Evolutionary conservation across 768 basidiomycete species (phyloP), one percentile per base, ranked within the genome.

Genomic region (Podaxis rugospora): DNA sequence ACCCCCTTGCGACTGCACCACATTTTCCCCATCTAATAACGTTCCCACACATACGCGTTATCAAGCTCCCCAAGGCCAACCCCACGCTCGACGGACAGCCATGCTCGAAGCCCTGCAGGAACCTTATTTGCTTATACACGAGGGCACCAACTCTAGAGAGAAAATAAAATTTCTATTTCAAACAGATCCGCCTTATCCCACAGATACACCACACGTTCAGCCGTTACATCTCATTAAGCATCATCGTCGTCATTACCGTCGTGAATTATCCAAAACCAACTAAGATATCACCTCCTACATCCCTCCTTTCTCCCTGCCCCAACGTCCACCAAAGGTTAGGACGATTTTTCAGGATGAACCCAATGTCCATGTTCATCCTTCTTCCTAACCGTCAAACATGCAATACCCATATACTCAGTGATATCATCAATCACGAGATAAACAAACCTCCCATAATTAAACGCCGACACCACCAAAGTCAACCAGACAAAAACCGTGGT

Each of bases 311-410:
- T 14, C 40, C n/a, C 40, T 42, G 1, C n/a, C 7, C 18, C 11
- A 13, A 4, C 2, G 0, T 28, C 6, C 5, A 11, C 47, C 18
- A 4, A 21, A 18, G n/a, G n/a, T 54, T 28, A 60, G 14, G 51
- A 60, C 2, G 49, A 32, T 10, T 60, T 64, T 28, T 59, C 58
- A 4, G 57, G 57, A 18, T 35, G 46, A 13, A 62, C 66, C 66
- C 66, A 64, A 27, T 59, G 44, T 9, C 66, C 66, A 27, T 81
- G 71, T 39, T 75, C 75, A 65, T 93, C 92, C 81, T 86, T 91
- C 77, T 92, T 95, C 57, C 87, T 80, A 49, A 97, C 94, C 14
- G 91, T 93, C 69, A 97, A 94, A 76, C 94, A 98, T 1, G 93
- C 96, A 66, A 97, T 93, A 11, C 96, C 96, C 63, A 96, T 82